Percentiles rank a stretch among this genome's conserved stretches.
These are phyloP conservation scores for Podosphaera xanthii DNA, from an alignment of 2,329 filamentous ascomycete species.

Conservation along the genomic window DNA sequence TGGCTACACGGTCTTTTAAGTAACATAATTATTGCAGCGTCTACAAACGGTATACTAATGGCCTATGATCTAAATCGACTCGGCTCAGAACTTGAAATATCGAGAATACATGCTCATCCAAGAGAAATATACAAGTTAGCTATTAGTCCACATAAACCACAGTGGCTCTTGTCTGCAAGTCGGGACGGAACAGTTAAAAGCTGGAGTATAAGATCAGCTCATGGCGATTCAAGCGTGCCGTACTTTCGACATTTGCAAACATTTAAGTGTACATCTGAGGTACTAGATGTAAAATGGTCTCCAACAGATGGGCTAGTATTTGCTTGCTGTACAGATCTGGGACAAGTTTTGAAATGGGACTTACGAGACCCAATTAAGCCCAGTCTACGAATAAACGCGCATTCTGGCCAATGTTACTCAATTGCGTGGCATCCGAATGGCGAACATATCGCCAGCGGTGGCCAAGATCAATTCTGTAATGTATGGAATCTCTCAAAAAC, in stretches of 20 bases:
- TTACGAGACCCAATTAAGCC: slow-evolving; percentile 30
- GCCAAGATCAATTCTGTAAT: slow-evolving; percentile 35
- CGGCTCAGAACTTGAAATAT: slow-evolving; percentile 23
- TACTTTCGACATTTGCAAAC: slow-evolving; percentile 19
- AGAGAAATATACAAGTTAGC: slow-evolving; percentile 41
- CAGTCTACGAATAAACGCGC: slow-evolving; percentile 32
- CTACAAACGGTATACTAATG: slow-evolving; percentile 40
- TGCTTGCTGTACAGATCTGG: slow-evolving; percentile 40
- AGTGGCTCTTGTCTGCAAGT: slow-evolving; percentile 36
- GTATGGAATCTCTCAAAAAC: slow-evolving; percentile 40
- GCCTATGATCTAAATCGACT: slow-evolving; percentile 35
- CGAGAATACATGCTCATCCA: slow-evolving; percentile 36
- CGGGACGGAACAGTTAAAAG: slow-evolving; percentile 40
- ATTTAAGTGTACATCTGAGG: slow-evolving; percentile 26
- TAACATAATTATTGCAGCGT: slow-evolving; percentile 36
- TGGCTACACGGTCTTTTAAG: slow-evolving; percentile 26
- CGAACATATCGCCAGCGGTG: slow-evolving; percentile 39
- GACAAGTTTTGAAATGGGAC: slow-evolving; percentile 41
- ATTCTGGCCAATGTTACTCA: slow-evolving; percentile 34
- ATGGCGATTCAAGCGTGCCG: slow-evolving; percentile 24
- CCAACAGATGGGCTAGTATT: slow-evolving; percentile 37
- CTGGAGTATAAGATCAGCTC: slow-evolving; percentile 30
- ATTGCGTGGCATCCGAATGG: slow-evolving; percentile 48
- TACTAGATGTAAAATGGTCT: slow-evolving; percentile 42
- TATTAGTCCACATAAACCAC: slow-evolving; percentile 34